Evolutionary conservation across 306 rosid species (phyloP).

Genomic region (Acacia crassicarpa): DNA sequence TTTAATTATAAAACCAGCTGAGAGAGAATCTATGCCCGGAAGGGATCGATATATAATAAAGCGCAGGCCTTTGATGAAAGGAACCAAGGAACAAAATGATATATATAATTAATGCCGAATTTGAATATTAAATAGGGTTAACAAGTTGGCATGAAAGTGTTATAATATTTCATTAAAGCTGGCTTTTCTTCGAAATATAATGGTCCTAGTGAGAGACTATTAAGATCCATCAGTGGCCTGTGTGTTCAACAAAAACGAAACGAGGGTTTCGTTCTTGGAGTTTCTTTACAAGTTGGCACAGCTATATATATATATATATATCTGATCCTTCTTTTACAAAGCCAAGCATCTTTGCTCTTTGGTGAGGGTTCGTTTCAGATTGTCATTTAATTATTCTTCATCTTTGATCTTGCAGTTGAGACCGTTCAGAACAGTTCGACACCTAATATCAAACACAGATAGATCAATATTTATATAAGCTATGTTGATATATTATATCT

Average conservation of each 20-base stretch:
- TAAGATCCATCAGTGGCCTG: conserved; percentile 9
- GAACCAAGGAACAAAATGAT: conserved; percentile 35
- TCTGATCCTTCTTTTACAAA: conserved; percentile 7
- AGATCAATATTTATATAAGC: background rate
- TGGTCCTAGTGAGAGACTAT: conserved; percentile 17
- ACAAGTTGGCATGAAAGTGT: conserved; percentile 34
- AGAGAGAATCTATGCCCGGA: conserved; percentile 46
- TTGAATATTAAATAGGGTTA: conserved; percentile 26
- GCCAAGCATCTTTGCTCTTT: conserved; percentile 10
- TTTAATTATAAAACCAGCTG: conserved; percentile 19
- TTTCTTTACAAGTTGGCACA: conserved; percentile 36
- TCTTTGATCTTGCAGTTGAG: conserved; percentile 14
- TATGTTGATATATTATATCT: too few species aligned
- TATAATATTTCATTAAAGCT: background rate
- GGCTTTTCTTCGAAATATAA: conserved; percentile 41
- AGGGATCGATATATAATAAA: conserved; percentile 15
- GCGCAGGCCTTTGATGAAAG: conserved; percentile 41
- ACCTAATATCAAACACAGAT: background rate
- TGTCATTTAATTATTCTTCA: background rate
- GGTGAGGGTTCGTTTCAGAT: background rate
- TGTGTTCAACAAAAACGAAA: conserved; percentile 19
- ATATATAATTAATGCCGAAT: background rate
- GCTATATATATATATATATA: background rate
- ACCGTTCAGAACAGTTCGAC: background rate
- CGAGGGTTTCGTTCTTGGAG: conserved; percentile 17